Conservation (phyloP, 768 basidiomycete genomes). For the Pleurotus pulmonarius region DNA sequence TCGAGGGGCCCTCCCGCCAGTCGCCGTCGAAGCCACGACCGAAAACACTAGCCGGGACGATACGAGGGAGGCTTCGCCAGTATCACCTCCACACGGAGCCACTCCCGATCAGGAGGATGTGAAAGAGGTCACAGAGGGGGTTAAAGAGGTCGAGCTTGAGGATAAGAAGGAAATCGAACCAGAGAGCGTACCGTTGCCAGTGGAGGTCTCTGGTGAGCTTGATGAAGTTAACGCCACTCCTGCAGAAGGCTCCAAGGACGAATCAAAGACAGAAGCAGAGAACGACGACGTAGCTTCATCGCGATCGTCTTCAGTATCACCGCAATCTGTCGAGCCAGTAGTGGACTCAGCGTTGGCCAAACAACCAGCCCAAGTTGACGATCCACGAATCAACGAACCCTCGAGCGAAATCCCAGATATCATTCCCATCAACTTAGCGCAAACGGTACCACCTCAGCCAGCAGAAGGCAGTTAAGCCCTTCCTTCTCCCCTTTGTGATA, state of each 20-base stretch:
- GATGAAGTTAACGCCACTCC: neutral
- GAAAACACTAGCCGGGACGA: constrained; percentile 17
- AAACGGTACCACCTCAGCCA: neutral
- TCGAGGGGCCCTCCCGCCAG: constrained; percentile 36
- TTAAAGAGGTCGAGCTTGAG: constrained; percentile 63
- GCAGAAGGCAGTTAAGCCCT: neutral
- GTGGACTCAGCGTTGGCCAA: neutral
- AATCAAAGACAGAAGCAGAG: neutral
- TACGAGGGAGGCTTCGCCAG: constrained; percentile 16
- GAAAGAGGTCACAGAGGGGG: constrained; percentile 69
- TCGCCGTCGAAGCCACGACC: constrained; percentile 18
- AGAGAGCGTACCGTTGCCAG: constrained; percentile 9
- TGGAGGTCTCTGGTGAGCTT: constrained; percentile 8
- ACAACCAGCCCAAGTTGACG: neutral
- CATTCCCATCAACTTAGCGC: neutral
- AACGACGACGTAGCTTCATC: constrained; percentile 6
- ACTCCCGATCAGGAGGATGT: constrained; percentile 39
- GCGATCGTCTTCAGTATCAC: constrained; percentile 1
- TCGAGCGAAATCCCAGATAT: too few relatives aligned
- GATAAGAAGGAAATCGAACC: constrained; percentile 30
- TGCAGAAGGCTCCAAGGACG: neutral
- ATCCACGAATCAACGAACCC: too few relatives aligned
- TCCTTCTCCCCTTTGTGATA: neutral
- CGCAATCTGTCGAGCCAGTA: neutral
- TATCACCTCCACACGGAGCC: constrained; percentile 30